Evolutionary conservation across 257 asterid genomes (phyloP).

Genomic region (Leptodermis oblonga): DNA sequence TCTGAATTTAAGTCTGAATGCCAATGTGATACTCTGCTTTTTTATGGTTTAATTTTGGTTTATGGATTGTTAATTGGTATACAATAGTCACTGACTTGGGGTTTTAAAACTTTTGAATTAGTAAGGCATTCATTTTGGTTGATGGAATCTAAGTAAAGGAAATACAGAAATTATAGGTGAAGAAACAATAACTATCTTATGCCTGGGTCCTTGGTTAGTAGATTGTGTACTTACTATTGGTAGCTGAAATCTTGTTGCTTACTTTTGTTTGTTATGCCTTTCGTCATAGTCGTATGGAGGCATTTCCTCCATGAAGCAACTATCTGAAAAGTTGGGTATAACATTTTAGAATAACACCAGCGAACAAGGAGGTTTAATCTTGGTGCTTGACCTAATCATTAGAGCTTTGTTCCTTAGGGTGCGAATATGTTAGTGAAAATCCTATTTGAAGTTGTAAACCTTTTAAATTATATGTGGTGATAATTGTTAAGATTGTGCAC

Average conservation of each 20-base stretch:
- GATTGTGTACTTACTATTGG: not conserved
- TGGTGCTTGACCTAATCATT: too few species aligned
- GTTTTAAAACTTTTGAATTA: not conserved
- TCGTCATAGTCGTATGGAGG: not conserved
- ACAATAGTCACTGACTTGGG: not conserved
- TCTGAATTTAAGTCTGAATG: too few species aligned
- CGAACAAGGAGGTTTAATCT: not conserved
- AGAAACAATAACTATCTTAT: not conserved
- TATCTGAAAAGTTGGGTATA: not conserved
- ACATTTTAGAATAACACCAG: not conserved
- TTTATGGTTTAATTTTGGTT: not conserved
- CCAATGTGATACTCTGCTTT: not conserved
- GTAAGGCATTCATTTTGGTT: not conserved
- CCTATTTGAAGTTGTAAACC: too few species aligned
- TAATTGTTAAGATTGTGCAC: not conserved
- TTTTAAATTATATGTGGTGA: not conserved
- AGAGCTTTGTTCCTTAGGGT: not conserved
- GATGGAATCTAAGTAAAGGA: not conserved
- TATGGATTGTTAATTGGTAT: not conserved
- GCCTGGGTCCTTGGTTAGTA: not conserved
- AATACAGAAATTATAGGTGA: not conserved
- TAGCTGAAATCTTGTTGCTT: not conserved
- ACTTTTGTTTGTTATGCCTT: not conserved
- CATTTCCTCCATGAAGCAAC: not conserved
- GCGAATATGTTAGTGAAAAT: not conserved